phyloP scores from a whole-genome alignment of 768 basidiomycete species.

The Multifurca ochricompacta region DNA sequence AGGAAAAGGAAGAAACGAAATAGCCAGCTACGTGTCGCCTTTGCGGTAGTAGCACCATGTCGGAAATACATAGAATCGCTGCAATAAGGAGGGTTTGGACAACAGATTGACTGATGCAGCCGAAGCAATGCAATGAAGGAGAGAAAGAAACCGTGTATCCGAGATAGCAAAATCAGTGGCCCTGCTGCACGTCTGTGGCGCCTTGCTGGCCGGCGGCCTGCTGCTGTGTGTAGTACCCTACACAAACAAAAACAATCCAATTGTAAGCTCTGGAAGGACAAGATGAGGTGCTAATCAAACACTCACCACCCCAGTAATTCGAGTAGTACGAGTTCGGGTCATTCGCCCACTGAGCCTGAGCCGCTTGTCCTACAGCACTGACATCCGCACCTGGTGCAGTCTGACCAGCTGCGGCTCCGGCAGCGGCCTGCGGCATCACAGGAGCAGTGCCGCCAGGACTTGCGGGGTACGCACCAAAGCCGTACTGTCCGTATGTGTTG shows the following conservation, averaged over 20 bases:
- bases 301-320: constrained; percentile 79
- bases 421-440: constrained; percentile 39
- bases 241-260: neutral
- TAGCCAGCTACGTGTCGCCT: constrained; percentile 9
- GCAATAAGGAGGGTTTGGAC: constrained; percentile 6
- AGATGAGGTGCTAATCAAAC: neutral
- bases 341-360: constrained; percentile 70
- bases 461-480: constrained; percentile 65
- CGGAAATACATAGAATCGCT: constrained; percentile 6
- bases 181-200: constrained; percentile 40
- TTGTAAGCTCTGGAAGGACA: neutral
- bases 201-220: constrained; percentile 49
- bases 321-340: constrained; percentile 72
- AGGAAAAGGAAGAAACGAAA: constrained; percentile 1
- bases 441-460: constrained; percentile 51
- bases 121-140: constrained; percentile 5
- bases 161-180: constrained; percentile 16
- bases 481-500: constrained; percentile 69
- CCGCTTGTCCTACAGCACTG: constrained; percentile 43
- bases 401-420: constrained; percentile 42
- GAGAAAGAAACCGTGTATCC: neutral
- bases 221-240: constrained; percentile 81
- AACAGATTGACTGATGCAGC: constrained; percentile 8
- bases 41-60: constrained; percentile 1
- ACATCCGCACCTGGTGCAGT: constrained; percentile 46